Base-by-base conservation (phyloP, 75 land plant genomes). In the Azolla pinnata region DNA sequence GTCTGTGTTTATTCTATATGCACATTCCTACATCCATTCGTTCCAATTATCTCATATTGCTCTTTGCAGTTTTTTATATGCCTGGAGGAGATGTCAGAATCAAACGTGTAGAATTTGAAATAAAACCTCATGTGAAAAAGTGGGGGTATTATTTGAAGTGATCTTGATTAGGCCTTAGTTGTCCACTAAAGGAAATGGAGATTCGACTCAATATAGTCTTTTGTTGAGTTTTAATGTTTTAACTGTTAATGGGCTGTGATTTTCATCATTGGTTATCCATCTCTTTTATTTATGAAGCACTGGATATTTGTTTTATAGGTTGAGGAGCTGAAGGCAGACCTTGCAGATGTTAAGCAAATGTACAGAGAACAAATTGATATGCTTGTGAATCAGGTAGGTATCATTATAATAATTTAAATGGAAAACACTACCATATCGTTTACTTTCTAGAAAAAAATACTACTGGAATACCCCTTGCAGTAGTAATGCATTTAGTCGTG, bases 301-400 rank as follows among this genome's bases (percentile, higher is more conserved):
- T 2, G 8, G 23, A n/a, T 26, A 56, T 25, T 24, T 25, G 56
- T 18, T 62, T 29, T 75, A 27, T 64, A 92, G 97, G 70, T 92
- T 66, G 97, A 92, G 61, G 97, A 92, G 68, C 89, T 92, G 18
- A 80, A 81, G 48, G 87, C 86, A 8, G 97, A 92, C 61, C 77
- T 92, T 20, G 63, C 80, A 35, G 97, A 92, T 75, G 70, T 92
- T 49, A 92, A 92, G 76, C 86, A 92, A 65, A 92, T 92, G 97
- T 88, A 92, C 73, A 68, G 95, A 65, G 97, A 92, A 51, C 97
- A 92, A 75, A 84, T 92, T 28, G 85, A 88, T 73, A 71, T 92
- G 73, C 90, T 92, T 67, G 97, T 92, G 49, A 85, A 83, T 67
- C 84, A 83, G 95, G 97, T 92, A 73, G 12, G 50, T 17, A 32